Base-by-base conservation (phyloP, 257 asterid genomes). In the Knoxia roxburghii region DNA sequence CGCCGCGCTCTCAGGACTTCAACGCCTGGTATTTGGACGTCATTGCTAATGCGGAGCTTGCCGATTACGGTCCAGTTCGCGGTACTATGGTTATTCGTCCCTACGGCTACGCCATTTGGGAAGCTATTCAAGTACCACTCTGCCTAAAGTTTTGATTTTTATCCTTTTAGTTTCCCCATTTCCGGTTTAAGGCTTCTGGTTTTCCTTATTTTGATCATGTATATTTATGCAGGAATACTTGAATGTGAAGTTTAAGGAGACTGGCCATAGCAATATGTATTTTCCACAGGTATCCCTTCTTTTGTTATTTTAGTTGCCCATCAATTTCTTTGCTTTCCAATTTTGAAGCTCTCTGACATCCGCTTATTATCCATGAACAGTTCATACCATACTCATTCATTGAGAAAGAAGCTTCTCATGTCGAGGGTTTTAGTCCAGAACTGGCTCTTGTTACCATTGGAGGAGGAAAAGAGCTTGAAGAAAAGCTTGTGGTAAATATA, bases 81-180 rank as follows among this genome's bases (percentile, higher is more conserved):
- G 98, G 98, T 40, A 90, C 99, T 45, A 94, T 90, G 99, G 99
- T 94, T 72, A 94, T 94, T 72, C 89, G 98, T n/a, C 98, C 99
- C 64, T 94, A 94, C 50, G 98, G 98, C 72, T 90, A 89, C 68
- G 96, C 98, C 40, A 94, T 94, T 54, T 94, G 98, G 99, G 99
- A 94, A 82, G 96, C 99, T n/a, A 89, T 90, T 80, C 99, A 90
- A 92, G 99, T 93, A 61, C 33, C 8, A 62, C 55, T 14, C 58
- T 56, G 51, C 51, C 56, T 46, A 17, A 48, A 20, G 50, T 2
- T 70, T 32, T 26, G 24, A 37, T 37, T 4, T 37, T 3, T 37
- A 37, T 37, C 41, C 41, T 9, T 4, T 37, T 37, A 37, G 9
- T n/a, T n/a, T n/a, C n/a, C n/a, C n/a, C 17, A 3, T 0, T 13